Base-by-base conservation (phyloP, 495 filamentous ascomycete species). In the Neurospora sp. region DNA sequence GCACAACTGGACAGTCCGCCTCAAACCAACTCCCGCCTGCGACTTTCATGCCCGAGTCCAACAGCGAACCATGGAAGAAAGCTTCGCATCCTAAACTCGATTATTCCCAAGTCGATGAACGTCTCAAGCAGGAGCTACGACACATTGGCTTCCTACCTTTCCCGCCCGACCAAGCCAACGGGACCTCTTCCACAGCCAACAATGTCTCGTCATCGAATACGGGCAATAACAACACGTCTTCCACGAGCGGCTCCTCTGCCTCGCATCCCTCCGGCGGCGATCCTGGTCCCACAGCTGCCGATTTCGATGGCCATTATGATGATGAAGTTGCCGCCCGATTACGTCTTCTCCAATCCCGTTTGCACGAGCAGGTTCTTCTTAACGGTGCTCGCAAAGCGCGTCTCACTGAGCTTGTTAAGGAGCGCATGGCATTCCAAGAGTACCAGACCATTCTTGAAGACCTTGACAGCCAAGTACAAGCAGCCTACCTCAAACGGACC, bases 391-490 rank as follows among this genome's bases (percentile, higher is more conserved):
- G 93, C 74, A 98, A 98, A 79, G 88, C 92, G 7, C 86, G 95
- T 19, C 87, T 99, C 11, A 88, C 92, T 2, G 93, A 97, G 21
- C 86, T 97, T 24, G 91, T 94, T 3, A 91, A 93, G 76, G 95
- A 96, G 80, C 89, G 92, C 75, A 93, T 98, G 90, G 96, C 96
- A 2, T 88, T 93, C 80, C 96, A 98, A 76, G 96, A 99, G 80
- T 99, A 96, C 83, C 90, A 89, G 77, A 98, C 94, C 75, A 99
- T 99, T 78, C 90, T 95, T 73, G 96, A 99, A 78, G 96, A 98
- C 80, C 90, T 99, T 34, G 96, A 99, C 82, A 89, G 89, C 71
- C 96, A 99, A 82, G 95, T 99, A 70, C 93, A 98, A 78, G 90
- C 93, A 77, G 94, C 94, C 36, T 99, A 97, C 77, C 90, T 96